phyloP scores from a whole-genome alignment of 768 basidiomycete species.

The Macrolepiota dolichaula region DNA sequence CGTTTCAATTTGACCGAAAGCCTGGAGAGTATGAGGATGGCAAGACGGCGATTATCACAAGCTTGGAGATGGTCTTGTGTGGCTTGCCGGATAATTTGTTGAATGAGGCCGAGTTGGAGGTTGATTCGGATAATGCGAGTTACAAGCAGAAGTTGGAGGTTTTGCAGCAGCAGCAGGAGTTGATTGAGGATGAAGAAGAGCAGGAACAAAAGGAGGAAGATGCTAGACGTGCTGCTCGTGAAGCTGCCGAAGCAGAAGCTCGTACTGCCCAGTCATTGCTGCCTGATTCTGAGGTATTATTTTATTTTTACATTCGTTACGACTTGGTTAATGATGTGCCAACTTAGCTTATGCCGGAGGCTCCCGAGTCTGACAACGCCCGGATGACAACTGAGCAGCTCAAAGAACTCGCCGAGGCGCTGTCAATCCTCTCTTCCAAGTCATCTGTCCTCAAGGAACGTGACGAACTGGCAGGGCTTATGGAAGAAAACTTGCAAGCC shows the following conservation, averaged over 20 bases:
- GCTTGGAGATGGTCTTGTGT: conserved; percentile 86
- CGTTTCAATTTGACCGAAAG: conserved; percentile 88
- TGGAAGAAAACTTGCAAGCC: conserved; percentile 89
- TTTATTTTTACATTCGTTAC: background rate
- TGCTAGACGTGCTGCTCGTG: conserved; percentile 82
- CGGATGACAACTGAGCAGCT: conserved; percentile 97
- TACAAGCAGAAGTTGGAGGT: conserved; percentile 99
- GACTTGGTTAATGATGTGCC: background rate
- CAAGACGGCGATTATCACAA: conserved; percentile 74
- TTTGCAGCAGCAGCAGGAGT: conserved; percentile 96
- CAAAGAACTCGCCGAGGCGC: conserved; percentile 88
- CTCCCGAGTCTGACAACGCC: conserved; percentile 63
- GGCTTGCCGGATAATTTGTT: conserved; percentile 95
- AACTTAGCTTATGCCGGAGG: conserved; percentile 60
- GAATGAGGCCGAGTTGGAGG: conserved; percentile 95
- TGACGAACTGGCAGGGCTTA: conserved; percentile 83
- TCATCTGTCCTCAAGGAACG: conserved; percentile 96
- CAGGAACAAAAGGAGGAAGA: conserved; percentile 95
- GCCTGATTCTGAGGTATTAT: conserved; percentile 83
- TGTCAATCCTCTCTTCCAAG: conserved; percentile 88
- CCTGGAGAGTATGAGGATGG: conserved; percentile 75
- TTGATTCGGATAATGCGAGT: conserved; percentile 88
- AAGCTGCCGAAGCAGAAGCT: conserved; percentile 76
- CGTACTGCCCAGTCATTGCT: conserved; percentile 77
- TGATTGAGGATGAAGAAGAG: conserved; percentile 98